Base-by-base conservation (phyloP, 768 basidiomycete species). In the Mycena polygramma region DNA sequence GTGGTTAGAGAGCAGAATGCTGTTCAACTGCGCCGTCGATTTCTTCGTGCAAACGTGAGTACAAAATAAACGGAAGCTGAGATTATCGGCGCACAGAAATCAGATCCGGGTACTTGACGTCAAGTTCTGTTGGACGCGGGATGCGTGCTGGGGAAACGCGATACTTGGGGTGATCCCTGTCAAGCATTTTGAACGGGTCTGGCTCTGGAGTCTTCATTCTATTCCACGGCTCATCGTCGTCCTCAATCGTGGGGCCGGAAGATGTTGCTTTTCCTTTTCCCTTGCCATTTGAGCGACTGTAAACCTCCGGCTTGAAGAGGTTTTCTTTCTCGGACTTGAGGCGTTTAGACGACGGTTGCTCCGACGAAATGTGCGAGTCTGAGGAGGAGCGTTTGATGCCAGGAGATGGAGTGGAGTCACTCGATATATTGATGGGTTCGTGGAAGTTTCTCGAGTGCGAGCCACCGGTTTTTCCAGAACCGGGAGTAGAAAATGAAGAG, bases 401-500 rank as follows among this genome's bases (percentile, higher is more conserved):
- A 41, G 82, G 80, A 14, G 81, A 75, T 24, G 81, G 75, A 35
- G 78, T 70, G 8, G 82, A 84, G 61, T 83, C 80, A 63, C 80
- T 84, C 6, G 84, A 84, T 37, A 84, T 78, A 52, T 78, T 77
- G 3, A 83, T 77, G 14, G 71, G 43, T 62, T 75, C 58, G 71
- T 73, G 53, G 60, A 64, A 63, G 24, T 22, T 37, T 46, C 41
- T 35, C 6, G 63, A 55, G 55, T 63, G 46, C 10, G 74, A 51
- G 69, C 55, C 62, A 22, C 19, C 71, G 43, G 75, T 26, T 74
- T 81, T 83, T 54, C 74, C 73, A 69, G 85, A 86, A 6, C 84
- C 84, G 7, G 88, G 82, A 0, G 88, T 87, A 1, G 85, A 83
- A 70, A 87, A 86, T 1, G 84, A 79, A 0, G 85, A 80, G 3